phyloP scores from a whole-genome alignment of 768 basidiomycete genomes.

The Baorangia bicolor region DNA sequence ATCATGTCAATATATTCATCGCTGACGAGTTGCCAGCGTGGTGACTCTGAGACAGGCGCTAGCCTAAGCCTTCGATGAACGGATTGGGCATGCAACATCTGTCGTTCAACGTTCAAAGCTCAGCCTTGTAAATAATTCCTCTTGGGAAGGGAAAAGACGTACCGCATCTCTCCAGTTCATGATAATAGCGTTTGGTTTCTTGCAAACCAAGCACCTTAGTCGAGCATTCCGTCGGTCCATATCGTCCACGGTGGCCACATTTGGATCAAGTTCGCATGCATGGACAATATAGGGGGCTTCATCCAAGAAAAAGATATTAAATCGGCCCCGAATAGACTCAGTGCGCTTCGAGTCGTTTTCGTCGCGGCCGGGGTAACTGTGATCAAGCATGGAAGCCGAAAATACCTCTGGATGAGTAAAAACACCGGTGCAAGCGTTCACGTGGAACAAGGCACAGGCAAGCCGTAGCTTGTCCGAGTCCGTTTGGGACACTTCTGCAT shows the following conservation, averaged over 20 bases:
- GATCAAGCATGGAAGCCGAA: background rate
- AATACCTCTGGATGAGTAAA: background rate
- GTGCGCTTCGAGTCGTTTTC: background rate
- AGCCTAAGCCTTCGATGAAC: background rate
- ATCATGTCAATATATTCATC: no score
- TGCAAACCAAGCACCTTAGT: no score
- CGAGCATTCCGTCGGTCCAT: slow-evolving; percentile 3
- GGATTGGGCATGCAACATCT: background rate
- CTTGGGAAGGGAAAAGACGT: no score
- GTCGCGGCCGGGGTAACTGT: background rate
- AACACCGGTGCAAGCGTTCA: background rate
- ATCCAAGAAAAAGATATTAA: background rate
- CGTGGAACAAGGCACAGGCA: no score
- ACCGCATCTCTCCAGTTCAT: no score
- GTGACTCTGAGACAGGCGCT: no score
- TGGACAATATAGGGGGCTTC: background rate
- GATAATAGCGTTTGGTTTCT: no score
- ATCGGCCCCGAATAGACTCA: background rate
- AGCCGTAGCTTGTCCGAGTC: no score
- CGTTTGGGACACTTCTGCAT: no score
- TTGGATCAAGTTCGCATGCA: no score
- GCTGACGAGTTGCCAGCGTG: no score
- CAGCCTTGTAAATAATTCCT: no score
- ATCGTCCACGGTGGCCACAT: background rate
- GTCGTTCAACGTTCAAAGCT: background rate